These are phyloP conservation scores for Coffea eugenioides DNA, from an alignment of 257 asterid species.

Conservation along the genomic window DNA sequence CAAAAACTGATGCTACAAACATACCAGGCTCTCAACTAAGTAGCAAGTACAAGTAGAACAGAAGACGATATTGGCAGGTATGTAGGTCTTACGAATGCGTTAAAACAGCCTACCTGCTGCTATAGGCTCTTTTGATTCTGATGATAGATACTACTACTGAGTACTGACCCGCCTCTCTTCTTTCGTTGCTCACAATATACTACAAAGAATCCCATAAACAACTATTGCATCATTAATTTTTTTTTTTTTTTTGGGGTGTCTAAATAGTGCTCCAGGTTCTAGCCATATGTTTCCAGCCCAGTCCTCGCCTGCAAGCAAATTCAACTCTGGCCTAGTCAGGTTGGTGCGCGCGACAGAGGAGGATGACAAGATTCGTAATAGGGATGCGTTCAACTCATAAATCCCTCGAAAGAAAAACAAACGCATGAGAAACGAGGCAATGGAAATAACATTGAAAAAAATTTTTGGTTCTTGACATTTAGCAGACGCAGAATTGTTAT, in stretches of 20 bases:
- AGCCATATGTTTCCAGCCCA: background rate
- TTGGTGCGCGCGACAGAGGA: background rate
- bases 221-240: background rate
- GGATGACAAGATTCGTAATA: background rate
- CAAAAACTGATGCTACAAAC: too few species aligned
- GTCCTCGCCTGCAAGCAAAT: background rate
- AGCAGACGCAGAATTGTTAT: background rate
- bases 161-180: too few species aligned
- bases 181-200: too few species aligned
- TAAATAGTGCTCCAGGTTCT: background rate
- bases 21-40: too few species aligned
- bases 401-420: background rate
- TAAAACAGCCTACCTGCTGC: too few species aligned
- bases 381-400: background rate
- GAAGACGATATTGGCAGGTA: too few species aligned
- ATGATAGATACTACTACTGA: too few species aligned
- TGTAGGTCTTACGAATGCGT: too few species aligned
- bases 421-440: too few species aligned
- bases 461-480: background rate
- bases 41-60: too few species aligned
- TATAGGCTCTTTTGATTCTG: too few species aligned
- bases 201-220: background rate
- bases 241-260: background rate
- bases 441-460: background rate
- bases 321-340: background rate